These are phyloP conservation scores for Colletotrichum sublineola DNA, from an alignment of 2,329 filamentous ascomycete genomes.

Conservation along the genomic window DNA sequence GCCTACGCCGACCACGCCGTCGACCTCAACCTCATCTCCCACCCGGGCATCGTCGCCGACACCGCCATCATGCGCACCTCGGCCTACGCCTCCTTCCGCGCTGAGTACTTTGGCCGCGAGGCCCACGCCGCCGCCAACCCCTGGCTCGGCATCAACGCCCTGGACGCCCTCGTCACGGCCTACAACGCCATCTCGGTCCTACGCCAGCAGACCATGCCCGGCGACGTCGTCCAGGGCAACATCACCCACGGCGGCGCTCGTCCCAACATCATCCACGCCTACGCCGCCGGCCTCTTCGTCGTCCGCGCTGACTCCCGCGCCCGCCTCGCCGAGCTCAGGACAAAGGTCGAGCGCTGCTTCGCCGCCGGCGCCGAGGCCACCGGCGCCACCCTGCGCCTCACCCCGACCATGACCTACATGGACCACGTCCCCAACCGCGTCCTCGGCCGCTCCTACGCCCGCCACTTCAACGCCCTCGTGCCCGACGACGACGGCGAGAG, in stretches of 20 bases:
- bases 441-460: slow-evolving; percentile 60
- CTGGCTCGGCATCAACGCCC: slow-evolving; percentile 71
- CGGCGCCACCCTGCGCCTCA: slow-evolving; percentile 62
- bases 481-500: slow-evolving; percentile 43
- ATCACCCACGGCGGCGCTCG: slow-evolving; percentile 66
- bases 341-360: slow-evolving; percentile 59
- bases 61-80: slow-evolving; percentile 64
- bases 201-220: slow-evolving; percentile 68
- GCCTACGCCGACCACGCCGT: slow-evolving; percentile 56
- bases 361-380: slow-evolving; percentile 56
- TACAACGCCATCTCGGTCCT: slow-evolving; percentile 64
- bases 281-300: slow-evolving; percentile 55
- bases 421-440: slow-evolving; percentile 68
- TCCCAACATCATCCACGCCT: slow-evolving; percentile 69
- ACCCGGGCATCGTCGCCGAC: slow-evolving; percentile 59
- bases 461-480: slow-evolving; percentile 59
- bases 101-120: slow-evolving; percentile 66
- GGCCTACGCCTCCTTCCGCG: slow-evolving; percentile 63
- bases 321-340: slow-evolving; percentile 55
- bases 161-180: slow-evolving; percentile 66
- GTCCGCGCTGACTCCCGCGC: slow-evolving; percentile 45
- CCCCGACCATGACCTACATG: slow-evolving; percentile 59
- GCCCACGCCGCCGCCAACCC: slow-evolving; percentile 70
- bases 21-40: slow-evolving; percentile 64
- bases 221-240: slow-evolving; percentile 64